These are phyloP conservation scores for Penicillium occitanis DNA, from an alignment of 2,329 filamentous ascomycete genomes.

Conservation along the genomic window DNA sequence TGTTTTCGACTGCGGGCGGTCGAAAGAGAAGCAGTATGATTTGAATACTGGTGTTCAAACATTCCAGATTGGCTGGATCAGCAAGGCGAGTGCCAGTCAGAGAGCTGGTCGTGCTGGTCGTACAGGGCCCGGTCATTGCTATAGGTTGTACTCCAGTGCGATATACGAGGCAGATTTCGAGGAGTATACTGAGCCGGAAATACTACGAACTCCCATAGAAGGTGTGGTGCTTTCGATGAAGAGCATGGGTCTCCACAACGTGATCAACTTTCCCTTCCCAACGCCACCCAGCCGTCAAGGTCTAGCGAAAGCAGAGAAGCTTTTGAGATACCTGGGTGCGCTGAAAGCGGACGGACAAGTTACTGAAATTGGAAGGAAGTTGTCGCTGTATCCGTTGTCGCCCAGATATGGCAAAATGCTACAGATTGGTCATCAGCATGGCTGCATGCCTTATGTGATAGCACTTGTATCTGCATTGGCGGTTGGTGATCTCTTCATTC, in stretches of 20 bases:
- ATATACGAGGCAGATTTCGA: constrained; percentile 85
- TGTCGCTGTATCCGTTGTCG: constrained; percentile 85
- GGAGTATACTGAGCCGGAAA: constrained; percentile 83
- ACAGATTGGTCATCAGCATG: constrained; percentile 79
- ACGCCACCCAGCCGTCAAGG: constrained; percentile 78
- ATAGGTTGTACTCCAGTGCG: constrained; percentile 88
- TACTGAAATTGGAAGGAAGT: constrained; percentile 73
- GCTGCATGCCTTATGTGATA: constrained; percentile 80
- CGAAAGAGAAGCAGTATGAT: constrained; percentile 90
- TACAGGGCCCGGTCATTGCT: constrained; percentile 94
- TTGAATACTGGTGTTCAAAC: constrained; percentile 87
- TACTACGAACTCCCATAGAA: constrained; percentile 88
- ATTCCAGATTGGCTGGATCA: constrained; percentile 95
- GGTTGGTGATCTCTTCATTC: constrained; percentile 82
- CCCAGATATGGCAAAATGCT: constrained; percentile 90
- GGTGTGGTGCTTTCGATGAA: constrained; percentile 91
- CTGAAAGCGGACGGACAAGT: constrained; percentile 70
- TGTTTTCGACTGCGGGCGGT: constrained; percentile 90
- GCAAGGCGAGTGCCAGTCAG: constrained; percentile 92
- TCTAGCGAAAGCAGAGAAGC: constrained; percentile 78
- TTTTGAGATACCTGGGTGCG: constrained; percentile 82
- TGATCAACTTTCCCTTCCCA: constrained; percentile 94
- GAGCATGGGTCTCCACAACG: constrained; percentile 85
- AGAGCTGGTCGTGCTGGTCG: constrained; percentile 89
- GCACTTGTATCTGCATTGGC: constrained; percentile 86